A percentile compares a stretch with the other conserved stretches of the same genome.
Conservation (phyloP, 2,329 filamentous ascomycete genomes). For the Rutstroemia sp. region DNA sequence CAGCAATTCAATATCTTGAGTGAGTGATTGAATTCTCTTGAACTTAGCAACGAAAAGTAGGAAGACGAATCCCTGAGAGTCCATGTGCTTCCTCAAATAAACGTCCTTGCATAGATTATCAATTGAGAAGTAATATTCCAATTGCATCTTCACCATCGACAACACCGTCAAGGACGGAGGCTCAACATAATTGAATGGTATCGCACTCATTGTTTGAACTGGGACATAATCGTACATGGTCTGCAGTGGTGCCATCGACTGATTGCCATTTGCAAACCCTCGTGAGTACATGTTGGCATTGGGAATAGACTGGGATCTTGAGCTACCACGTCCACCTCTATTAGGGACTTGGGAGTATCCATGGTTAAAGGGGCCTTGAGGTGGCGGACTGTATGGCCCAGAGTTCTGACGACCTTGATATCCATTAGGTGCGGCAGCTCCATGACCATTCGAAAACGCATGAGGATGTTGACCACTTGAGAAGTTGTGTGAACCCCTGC, state of each 20-base stretch:
- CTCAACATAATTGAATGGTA: conserved; percentile 51
- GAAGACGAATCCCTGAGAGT: conserved; percentile 85
- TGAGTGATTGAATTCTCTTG: conserved; percentile 70
- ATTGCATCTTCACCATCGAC: conserved; percentile 39
- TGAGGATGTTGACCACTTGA: conserved; percentile 28
- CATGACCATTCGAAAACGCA: conserved; percentile 35
- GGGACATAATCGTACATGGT: conserved; percentile 50
- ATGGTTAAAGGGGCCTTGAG: conserved; percentile 30
- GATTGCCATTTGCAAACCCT: conserved; percentile 28
- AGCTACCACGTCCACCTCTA: conserved; percentile 38
- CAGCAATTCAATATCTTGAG: conserved; percentile 64
- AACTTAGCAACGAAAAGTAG: conserved; percentile 77
- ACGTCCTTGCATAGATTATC: conserved; percentile 93
- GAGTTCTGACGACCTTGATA: conserved; percentile 24
- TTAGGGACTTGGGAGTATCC: conserved; percentile 26
- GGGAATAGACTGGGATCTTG: conserved; percentile 56
- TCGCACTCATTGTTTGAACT: conserved; percentile 48
- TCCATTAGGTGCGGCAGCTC: conserved; percentile 22
- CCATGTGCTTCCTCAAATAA: conserved; percentile 85
- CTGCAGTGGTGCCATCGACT: conserved; percentile 36
- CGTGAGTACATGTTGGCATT: conserved; percentile 43
- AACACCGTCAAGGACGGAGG: conserved; percentile 38
- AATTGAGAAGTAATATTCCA: conserved; percentile 95
- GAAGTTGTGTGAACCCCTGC: conserved; percentile 34
- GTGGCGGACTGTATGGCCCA: conserved; percentile 31